A percentile compares a stretch with the other conserved stretches of the same genome.
Conservation (phyloP, 352 stramenopile species). For the Elongisporangium undulatum region DNA sequence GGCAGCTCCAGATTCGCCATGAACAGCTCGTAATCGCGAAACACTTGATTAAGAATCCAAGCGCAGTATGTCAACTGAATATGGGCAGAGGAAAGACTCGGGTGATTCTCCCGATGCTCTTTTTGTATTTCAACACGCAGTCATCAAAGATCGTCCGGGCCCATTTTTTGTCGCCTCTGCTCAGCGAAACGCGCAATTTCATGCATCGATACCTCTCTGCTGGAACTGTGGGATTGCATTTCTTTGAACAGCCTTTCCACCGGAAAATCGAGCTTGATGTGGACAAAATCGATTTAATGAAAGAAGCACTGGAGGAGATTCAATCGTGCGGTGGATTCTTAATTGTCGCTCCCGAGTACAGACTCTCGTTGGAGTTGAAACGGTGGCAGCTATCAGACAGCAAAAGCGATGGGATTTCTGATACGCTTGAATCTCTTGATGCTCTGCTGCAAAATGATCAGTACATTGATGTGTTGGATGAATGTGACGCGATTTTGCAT, state of each 20-base stretch:
- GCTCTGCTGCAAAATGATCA: conserved; percentile 37
- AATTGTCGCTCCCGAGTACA: conserved; percentile 81
- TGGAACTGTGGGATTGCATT: conserved; percentile 25
- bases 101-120: conserved; percentile 87
- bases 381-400: conserved; percentile 34
- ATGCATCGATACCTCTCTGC: conserved; percentile 56
- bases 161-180: conserved; percentile 54
- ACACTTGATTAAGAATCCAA: conserved; percentile 65
- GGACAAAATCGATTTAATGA: conserved; percentile 21
- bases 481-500: conserved; percentile 84
- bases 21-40: conserved; percentile 72
- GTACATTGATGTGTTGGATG: conserved; percentile 84
- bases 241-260: conserved; percentile 73
- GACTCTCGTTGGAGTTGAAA: conserved; percentile 88
- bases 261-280: conserved; percentile 37
- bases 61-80: conserved; percentile 79
- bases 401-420: conserved; percentile 3
- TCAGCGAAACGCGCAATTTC: conserved; percentile 64
- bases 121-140: conserved; percentile 53
- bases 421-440: conserved; percentile 19
- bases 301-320: conserved; percentile 28
- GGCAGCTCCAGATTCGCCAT: conserved; percentile 69
- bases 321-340: conserved; percentile 41
- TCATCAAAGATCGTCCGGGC: conserved; percentile 31
- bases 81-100: conserved; percentile 88